Evolutionary conservation across 495 filamentous ascomycete species (phyloP).

Genomic region (Neurospora sublineolata): DNA sequence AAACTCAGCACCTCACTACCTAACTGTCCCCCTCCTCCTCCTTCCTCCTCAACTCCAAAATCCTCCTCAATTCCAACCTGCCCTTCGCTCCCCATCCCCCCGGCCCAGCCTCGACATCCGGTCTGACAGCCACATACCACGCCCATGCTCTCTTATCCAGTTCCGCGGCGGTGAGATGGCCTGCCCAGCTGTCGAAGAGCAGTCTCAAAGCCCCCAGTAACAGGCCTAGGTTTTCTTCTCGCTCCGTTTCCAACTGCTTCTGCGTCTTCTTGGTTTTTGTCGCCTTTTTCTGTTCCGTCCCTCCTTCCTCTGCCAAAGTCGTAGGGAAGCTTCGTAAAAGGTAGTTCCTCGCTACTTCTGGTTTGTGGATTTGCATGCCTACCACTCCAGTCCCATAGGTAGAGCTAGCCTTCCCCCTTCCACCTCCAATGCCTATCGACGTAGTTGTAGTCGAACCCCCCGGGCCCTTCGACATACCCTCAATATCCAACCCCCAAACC

Average conservation of each 20-base stretch:
- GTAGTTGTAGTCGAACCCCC: too few relatives aligned
- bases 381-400: conserved; percentile 16
- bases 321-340: conserved; percentile 46
- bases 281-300: conserved; percentile 23
- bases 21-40: too few relatives aligned
- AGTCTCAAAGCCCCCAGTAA: conserved; percentile 56
- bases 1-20: too few relatives aligned
- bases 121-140: conserved; percentile 68
- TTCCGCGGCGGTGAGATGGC: conserved; percentile 43
- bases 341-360: conserved; percentile 51
- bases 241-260: conserved; percentile 39
- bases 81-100: conserved; percentile 77
- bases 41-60: conserved; percentile 44
- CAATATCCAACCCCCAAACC: conserved; percentile 71
- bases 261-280: conserved; percentile 31
- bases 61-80: conserved; percentile 49
- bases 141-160: conserved; percentile 65
- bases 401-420: background rate
- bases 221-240: conserved; percentile 52
- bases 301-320: background rate
- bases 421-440: too few relatives aligned
- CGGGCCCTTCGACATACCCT: conserved; percentile 31
- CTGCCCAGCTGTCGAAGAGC: conserved; percentile 59
- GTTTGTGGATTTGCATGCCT: conserved; percentile 53
- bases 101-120: conserved; percentile 57